phyloP scores from a whole-genome alignment of 2,329 filamentous ascomycete species.

The Pezicula neosporulosa region DNA sequence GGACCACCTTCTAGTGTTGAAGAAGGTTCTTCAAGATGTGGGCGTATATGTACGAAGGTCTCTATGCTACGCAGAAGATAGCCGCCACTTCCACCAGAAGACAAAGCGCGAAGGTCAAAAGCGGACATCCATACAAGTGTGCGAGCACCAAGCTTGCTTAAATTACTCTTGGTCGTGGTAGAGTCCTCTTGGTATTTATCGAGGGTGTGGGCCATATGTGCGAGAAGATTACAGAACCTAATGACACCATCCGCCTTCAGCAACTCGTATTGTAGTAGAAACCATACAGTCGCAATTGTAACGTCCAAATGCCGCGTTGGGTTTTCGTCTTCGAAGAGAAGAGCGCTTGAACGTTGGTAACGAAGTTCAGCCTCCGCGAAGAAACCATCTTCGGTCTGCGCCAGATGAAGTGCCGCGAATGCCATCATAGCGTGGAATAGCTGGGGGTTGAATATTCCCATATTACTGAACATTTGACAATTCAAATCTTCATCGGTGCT shows the following conservation, averaged over 20 bases:
- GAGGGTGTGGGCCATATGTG: neutral
- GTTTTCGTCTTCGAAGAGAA: neutral
- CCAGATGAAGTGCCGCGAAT: neutral
- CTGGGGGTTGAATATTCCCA: neutral
- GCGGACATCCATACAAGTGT: neutral
- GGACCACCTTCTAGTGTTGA: no score
- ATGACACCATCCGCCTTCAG: neutral
- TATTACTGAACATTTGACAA: neutral
- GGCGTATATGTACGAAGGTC: neutral
- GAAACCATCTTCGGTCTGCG: neutral
- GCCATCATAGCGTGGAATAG: neutral
- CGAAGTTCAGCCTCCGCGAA: neutral
- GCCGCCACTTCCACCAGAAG: neutral
- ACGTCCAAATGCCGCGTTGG: neutral
- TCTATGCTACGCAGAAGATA: neutral
- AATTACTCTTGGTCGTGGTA: neutral
- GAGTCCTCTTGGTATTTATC: neutral
- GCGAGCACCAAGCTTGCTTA: neutral
- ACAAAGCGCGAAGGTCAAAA: neutral
- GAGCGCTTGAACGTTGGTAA: neutral
- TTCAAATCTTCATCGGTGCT: neutral
- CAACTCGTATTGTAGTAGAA: neutral
- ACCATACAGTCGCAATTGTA: neutral
- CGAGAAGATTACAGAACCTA: neutral
- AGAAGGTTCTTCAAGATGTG: no score